phyloP scores from a whole-genome alignment of 129 eudicot species.

The Helianthus annuus region HanXRQr2.0-SUNRISE NC_035439.2:30790825-30791324 shows the following conservation, averaged over 20 bases:
- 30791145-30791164: constrained; percentile 19
- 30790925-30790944: no score
- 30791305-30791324: background rate
- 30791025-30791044: no score
- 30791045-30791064: background rate
- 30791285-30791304: background rate
- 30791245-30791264: background rate
- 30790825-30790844: no score
- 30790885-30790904: no score
- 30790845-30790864: no score
- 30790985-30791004: no score
- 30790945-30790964: no score
- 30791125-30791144: constrained; percentile 30
- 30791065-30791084: background rate
- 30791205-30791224: constrained; percentile 29
- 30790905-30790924: no score
- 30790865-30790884: no score
- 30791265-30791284: background rate
- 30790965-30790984: no score
- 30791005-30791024: no score
- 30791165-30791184: constrained; percentile 29
- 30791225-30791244: background rate
- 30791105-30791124: constrained; percentile 16
- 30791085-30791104: constrained; percentile 3
- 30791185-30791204: constrained; percentile 18